Base-by-base conservation (phyloP, 1,139 yeast species). In the Pichia sp. region DNA sequence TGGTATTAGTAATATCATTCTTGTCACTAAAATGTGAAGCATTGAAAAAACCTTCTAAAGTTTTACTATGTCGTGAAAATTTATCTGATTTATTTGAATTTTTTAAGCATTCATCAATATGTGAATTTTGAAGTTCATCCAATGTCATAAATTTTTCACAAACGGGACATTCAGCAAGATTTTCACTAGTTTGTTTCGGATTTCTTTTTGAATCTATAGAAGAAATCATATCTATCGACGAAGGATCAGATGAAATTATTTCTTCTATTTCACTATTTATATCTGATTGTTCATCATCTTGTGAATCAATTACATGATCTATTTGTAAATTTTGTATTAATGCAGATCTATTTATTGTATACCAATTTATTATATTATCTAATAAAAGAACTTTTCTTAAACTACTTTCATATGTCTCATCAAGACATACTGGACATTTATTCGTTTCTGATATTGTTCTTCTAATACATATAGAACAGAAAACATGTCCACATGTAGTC, bases 401-500 rank as follows among this genome's bases (percentile, higher is more conserved):
- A 54, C 78, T 77, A 46, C 90, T 80, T 54, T 87, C 94, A 56
- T 79, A 76, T 26, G 83, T 76, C 54, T 80, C 87, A 11, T 75
- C 69, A 33, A 83, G 74, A 62, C 98, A 92, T 42, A 86, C 66
- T 0, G 97, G 97, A 60, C 97, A 92, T 47, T 74, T 67, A 34
- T 74, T 73, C 32, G 76, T 78, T 37, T 66, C 66, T 25, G 79
- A 68, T 39, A 90, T 65, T 51, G 82, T 79, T 51, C 84, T 77
- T 49, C 97, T 72, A 32, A 92, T 86, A 61, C 98, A 92, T 24
- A 82, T 73, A 1, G 96, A 87, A 62, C 98, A 92, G 60, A 89
- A 92, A 0, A 94, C 82, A 61, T 92, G 97, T 40, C 86, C 83
- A 66, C 97, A 90, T 6, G 82, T 74, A 1, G 97, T 86, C 37